These are phyloP conservation scores for Leccinum ochraceum DNA, from an alignment of 768 basidiomycete species.

Conservation along the genomic window DNA sequence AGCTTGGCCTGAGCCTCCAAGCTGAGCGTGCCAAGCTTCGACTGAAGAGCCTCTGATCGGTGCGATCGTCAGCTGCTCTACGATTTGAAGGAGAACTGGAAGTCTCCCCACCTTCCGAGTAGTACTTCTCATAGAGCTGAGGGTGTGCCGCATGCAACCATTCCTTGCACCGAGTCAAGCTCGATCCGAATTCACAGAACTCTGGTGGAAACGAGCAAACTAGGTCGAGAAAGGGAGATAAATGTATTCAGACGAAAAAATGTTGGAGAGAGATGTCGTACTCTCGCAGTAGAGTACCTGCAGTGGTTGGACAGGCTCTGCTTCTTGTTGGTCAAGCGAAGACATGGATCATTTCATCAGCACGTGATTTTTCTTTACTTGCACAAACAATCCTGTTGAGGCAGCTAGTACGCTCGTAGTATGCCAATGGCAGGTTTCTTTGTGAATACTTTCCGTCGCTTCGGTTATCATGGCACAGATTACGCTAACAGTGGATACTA, in stretches of 20 bases:
- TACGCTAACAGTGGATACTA: too few species aligned
- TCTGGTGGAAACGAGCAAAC: constrained; percentile 93
- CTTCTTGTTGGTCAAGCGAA: constrained; percentile 34
- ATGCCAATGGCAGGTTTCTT: too few species aligned
- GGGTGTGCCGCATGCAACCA: constrained; percentile 76
- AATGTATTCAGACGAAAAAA: neutral
- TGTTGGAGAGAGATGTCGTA: constrained; percentile 23
- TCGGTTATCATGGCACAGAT: too few species aligned
- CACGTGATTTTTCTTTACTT: constrained; percentile 19
- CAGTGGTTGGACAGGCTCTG: constrained; percentile 44
- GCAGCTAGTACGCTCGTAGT: too few species aligned
- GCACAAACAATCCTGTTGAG: too few species aligned
- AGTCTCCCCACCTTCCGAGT: constrained; percentile 72
- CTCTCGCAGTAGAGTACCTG: constrained; percentile 68
- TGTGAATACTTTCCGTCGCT: too few species aligned
- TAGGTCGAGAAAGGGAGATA: constrained; percentile 25
- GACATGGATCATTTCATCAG: constrained; percentile 28
- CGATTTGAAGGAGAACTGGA: neutral
- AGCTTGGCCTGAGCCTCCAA: constrained; percentile 77
- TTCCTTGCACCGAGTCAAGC: constrained; percentile 87
- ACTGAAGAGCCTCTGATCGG: constrained; percentile 68
- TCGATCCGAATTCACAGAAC: constrained; percentile 95
- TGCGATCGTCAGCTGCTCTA: constrained; percentile 6
- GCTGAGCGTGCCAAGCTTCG: constrained; percentile 78
- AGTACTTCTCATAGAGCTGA: constrained; percentile 75